Conservation (phyloP, 371 early-diverging fungal species). For the Rhizopus arrhizus region DNA sequence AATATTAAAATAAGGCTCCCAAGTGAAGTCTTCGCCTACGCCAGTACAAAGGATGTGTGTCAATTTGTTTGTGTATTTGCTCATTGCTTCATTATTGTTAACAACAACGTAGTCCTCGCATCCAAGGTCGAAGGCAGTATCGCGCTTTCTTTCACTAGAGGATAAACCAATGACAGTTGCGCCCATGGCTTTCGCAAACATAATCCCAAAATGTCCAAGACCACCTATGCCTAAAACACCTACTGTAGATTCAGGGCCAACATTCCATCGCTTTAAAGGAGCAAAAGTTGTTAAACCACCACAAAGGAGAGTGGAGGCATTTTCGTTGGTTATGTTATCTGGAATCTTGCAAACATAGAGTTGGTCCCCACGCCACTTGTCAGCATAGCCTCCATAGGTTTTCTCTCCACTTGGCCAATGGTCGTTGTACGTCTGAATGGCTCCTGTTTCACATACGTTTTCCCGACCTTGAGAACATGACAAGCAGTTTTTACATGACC, state of each 20-base stretch:
- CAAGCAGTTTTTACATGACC: slow-evolving; percentile 49
- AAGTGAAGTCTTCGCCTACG: slow-evolving; percentile 34
- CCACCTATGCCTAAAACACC: slow-evolving; percentile 67
- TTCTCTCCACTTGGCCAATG: slow-evolving; percentile 54
- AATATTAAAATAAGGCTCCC: slow-evolving; percentile 11
- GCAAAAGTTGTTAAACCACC: slow-evolving; percentile 66
- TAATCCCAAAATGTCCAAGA: slow-evolving; percentile 68
- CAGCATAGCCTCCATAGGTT: slow-evolving; percentile 65
- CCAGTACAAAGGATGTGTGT: slow-evolving; percentile 46
- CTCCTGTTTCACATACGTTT: slow-evolving; percentile 40
- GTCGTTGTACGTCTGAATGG: slow-evolving; percentile 63
- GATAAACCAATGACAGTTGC: slow-evolving; percentile 60
- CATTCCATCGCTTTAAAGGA: slow-evolving; percentile 58
- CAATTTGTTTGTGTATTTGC: slow-evolving; percentile 45
- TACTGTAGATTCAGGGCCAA: slow-evolving; percentile 49
- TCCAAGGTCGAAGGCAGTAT: slow-evolving; percentile 36
- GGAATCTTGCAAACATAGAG: slow-evolving; percentile 64
- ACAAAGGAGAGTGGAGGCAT: slow-evolving; percentile 56
- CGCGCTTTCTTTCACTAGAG: slow-evolving; percentile 37
- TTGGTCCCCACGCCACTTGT: slow-evolving; percentile 55
- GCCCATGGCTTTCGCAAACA: slow-evolving; percentile 64
- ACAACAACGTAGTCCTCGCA: slow-evolving; percentile 2
- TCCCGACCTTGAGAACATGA: slow-evolving; percentile 24
- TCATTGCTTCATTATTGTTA: slow-evolving; percentile 49
- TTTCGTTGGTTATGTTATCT: slow-evolving; percentile 43